Evolutionary conservation across 2,329 filamentous ascomycete genomes (phyloP).

Genomic region (Blastomyces emzantsi): DNA sequence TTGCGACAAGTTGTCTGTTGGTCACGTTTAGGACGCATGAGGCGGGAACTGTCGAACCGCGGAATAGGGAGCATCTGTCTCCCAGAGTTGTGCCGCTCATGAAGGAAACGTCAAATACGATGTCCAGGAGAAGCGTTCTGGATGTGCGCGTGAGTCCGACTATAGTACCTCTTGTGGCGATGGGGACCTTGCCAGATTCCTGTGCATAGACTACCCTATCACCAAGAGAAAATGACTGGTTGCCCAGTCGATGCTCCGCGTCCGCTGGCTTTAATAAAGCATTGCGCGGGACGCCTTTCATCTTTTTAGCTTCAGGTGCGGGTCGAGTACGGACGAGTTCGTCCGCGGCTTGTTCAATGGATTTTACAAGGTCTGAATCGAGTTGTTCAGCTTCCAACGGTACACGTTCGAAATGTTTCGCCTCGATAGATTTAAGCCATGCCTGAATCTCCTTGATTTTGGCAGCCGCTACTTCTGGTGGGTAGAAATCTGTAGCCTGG

Average conservation of each 20-base stretch:
- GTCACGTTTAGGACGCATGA: constrained; percentile 85
- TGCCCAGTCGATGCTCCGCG: constrained; percentile 83
- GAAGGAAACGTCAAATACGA: constrained; percentile 89
- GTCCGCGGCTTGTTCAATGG: constrained; percentile 70
- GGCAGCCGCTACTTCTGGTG: constrained; percentile 58
- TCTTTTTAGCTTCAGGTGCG: constrained; percentile 54
- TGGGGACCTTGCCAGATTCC: constrained; percentile 88
- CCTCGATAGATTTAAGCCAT: constrained; percentile 87
- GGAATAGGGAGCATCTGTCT: constrained; percentile 84
- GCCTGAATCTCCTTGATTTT: constrained; percentile 89
- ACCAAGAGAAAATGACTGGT: constrained; percentile 73
- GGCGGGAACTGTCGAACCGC: constrained; percentile 80
- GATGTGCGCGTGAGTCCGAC: constrained; percentile 85
- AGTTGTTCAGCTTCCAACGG: constrained; percentile 93
- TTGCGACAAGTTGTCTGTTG: constrained; percentile 66
- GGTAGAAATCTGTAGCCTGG: constrained; percentile 77
- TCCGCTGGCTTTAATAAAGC: constrained; percentile 89
- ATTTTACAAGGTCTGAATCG: constrained; percentile 77
- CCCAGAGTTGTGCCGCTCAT: constrained; percentile 94
- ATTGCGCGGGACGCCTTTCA: constrained; percentile 73
- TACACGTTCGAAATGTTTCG: constrained; percentile 89
- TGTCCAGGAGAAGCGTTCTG: constrained; percentile 71
- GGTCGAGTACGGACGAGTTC: constrained; percentile 45
- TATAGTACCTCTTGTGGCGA: constrained; percentile 86
- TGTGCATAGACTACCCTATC: constrained; percentile 90